Conservation (phyloP, 371 early-diverging fungal species). For the Circinella umbellata region DNA sequence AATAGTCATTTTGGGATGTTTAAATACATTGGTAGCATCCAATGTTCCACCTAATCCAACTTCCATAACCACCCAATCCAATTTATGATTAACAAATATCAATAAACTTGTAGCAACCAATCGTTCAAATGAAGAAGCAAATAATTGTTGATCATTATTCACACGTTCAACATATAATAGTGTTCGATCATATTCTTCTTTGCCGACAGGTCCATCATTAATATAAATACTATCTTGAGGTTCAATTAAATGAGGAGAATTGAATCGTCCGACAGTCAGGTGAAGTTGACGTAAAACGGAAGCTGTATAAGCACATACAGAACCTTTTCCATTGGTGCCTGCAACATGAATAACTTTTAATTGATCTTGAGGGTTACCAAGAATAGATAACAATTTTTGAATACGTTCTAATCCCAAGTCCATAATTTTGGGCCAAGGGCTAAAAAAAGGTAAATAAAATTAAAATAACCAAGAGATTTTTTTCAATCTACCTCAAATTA, state of each 20-base stretch:
- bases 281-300: constrained; percentile 49
- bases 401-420: constrained; percentile 75
- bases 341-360: constrained; percentile 78
- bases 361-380: constrained; percentile 68
- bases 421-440: no score
- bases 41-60: constrained; percentile 83
- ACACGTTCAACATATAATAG: constrained; percentile 34
- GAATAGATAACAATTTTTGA: constrained; percentile 53
- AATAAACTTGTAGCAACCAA: constrained; percentile 66
- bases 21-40: constrained; percentile 86
- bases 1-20: constrained; percentile 48
- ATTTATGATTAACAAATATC: constrained; percentile 50
- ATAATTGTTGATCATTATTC: constrained; percentile 26
- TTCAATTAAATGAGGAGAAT: constrained; percentile 77
- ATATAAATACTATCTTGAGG: constrained; percentile 72
- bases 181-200: constrained; percentile 37
- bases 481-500: no score
- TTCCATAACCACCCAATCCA: constrained; percentile 79
- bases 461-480: no score
- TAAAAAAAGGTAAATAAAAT: no score
- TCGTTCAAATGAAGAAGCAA: constrained; percentile 65
- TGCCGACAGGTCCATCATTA: constrained; percentile 50
- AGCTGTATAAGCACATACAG: constrained; percentile 67
- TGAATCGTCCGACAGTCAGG: constrained; percentile 67
- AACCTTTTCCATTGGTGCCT: constrained; percentile 72